Conservation (phyloP, 1,139 yeast species). For the Saccharomyces hybrid region DNA sequence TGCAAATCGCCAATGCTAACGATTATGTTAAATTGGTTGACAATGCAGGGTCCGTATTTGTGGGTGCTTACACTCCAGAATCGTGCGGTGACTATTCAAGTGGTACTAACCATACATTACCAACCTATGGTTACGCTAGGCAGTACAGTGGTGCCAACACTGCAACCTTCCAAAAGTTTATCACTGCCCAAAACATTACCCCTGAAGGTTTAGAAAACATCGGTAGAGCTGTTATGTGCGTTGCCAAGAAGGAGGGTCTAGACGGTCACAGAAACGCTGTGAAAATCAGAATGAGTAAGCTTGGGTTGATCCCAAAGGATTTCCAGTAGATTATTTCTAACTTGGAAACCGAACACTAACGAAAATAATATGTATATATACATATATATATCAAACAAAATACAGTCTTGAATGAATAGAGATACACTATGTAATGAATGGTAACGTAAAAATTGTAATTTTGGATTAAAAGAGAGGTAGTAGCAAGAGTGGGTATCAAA, state of each 20-base stretch:
- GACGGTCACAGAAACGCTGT: conserved; percentile 97
- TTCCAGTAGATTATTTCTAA: conserved; percentile 20
- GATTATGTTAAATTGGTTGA: conserved; percentile 65
- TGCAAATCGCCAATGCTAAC: conserved; percentile 76
- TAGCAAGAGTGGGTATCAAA: background rate
- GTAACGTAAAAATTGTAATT: background rate
- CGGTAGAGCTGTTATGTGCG: conserved; percentile 91
- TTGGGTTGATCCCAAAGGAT: conserved; percentile 40
- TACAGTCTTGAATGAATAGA: background rate
- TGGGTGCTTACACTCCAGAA: conserved; percentile 94
- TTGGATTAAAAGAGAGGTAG: too few species aligned
- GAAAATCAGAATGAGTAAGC: conserved; percentile 79
- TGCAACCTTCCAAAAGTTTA: conserved; percentile 88
- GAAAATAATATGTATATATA: background rate
- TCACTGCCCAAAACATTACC: conserved; percentile 86
- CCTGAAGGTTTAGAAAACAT: conserved; percentile 77
- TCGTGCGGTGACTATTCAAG: conserved; percentile 97
- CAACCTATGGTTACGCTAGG: conserved; percentile 96
- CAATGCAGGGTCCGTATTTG: conserved; percentile 94
- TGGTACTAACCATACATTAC: conserved; percentile 96
- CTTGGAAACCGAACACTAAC: conserved; percentile 2
- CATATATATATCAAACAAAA: background rate
- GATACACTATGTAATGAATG: background rate
- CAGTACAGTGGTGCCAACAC: conserved; percentile 97
- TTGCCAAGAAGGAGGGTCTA: conserved; percentile 94